A percentile compares a stretch with the other conserved stretches of the same genome.
phyloP scores from a whole-genome alignment of 768 basidiomycete species.

The Suillus subluteus region DNA sequence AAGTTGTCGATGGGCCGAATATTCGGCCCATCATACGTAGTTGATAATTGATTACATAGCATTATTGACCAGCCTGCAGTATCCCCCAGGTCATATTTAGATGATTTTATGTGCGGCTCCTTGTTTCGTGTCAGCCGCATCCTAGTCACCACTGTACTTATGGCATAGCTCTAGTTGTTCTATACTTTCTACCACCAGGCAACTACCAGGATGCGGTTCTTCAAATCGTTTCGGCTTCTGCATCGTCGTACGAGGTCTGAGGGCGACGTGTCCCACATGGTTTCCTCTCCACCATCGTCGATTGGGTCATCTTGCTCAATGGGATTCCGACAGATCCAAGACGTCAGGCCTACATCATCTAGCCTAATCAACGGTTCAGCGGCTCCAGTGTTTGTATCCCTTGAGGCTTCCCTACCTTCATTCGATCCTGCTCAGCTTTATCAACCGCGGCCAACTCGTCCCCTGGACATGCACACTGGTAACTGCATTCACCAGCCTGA shows the following conservation, averaged over 20 bases:
- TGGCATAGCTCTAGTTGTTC: not conserved
- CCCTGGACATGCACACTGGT: conserved; percentile 18
- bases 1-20: not conserved
- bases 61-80: not conserved
- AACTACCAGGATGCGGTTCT: conserved; percentile 45
- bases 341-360: not conserved
- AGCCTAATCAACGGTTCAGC: not conserved
- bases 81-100: not conserved
- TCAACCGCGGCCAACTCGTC: conserved; percentile 7
- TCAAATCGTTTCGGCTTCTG: conserved; percentile 46
- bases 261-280: conserved; percentile 36
- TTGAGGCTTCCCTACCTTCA: conserved; percentile 25
- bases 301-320: conserved; percentile 7
- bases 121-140: not conserved
- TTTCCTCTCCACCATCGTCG: conserved; percentile 2
- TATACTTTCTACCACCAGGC: conserved; percentile 3
- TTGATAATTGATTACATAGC: not conserved
- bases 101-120: not conserved
- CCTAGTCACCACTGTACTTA: not conserved
- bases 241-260: conserved; percentile 54
- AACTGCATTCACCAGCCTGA: not conserved
- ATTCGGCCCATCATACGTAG: not conserved
- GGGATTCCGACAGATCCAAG: not conserved
- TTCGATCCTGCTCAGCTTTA: conserved; percentile 32
- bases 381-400: conserved; percentile 29